Base-by-base conservation (phyloP, 139 green algal genomes). In the Picochlorum sp. region DNA sequence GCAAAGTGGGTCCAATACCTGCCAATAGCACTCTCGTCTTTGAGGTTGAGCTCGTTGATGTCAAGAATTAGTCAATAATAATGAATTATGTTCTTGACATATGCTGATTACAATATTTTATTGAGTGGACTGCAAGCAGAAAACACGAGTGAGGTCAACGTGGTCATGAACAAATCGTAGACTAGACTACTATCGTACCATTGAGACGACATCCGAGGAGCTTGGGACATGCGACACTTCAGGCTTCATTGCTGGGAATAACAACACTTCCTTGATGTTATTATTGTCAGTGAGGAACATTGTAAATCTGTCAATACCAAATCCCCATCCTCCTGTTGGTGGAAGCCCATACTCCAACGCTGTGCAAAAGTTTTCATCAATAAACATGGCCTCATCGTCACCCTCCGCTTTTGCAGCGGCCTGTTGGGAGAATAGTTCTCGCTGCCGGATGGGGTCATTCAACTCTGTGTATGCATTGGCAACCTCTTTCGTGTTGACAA, bases 401-500 rank as follows among this genome's bases (percentile, higher is more conserved):
- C 94, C 94, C 62, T 80, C 66, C 7, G 62, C 65, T 68, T 87
- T 85, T 56, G 81, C 76, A 66, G 72, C 71, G 4, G 81, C 74
- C 76, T 99, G 94, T 68, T 96, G 85, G n/a, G 56, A 62, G 72
- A 99, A 99, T 34, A 92, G 87, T 65, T 96, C 75, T 6, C 94
- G 75, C 79, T 98, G 94, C 55, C 85, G 68, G n/a, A 97, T 63
- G 3, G 94, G 94, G 79, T 99, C 94, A 77, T 99, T 99, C 77
- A 99, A 78, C 88, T 98, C 94, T 3, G 94, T 99, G 90, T 99
- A 99, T 3, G 94, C 90, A 76, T 99, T 98, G 78, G 83, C 92
- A 37, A 98, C 76, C 84, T 99, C 93, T 54, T 83, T 79, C 72
- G 86, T 92, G 85, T 98, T 98, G 32, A 98, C 83, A 76, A 99